Conservation (phyloP, 768 basidiomycete genomes). For the Suillus cothurnatus region DNA sequence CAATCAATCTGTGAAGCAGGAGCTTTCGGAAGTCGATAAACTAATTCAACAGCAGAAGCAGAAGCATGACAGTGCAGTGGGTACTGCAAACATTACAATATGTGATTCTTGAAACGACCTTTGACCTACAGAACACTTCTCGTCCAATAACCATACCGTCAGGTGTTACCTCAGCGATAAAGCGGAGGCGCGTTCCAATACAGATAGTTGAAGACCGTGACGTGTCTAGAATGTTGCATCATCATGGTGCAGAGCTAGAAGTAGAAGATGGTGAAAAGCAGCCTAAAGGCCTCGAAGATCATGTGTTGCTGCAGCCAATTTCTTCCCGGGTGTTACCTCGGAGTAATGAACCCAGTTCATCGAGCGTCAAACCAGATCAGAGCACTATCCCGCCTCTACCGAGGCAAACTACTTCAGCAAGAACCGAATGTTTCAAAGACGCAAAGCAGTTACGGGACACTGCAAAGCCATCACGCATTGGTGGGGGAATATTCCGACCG, state of each 20-base stretch:
- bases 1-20: conserved; percentile 64
- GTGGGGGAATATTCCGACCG: conserved; percentile 74
- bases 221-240: neutral
- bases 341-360: conserved; percentile 5
- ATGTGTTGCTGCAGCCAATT: conserved; percentile 39
- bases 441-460: conserved; percentile 59
- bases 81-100: neutral
- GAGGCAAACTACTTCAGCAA: conserved; percentile 14
- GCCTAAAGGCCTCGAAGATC: conserved; percentile 13
- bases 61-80: conserved; percentile 34
- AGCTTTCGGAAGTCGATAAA: conserved; percentile 54
- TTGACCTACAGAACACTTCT: conserved; percentile 9
- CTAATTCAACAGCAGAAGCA: conserved; percentile 34
- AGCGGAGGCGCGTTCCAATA: conserved; percentile 65
- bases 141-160: conserved; percentile 10
- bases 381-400: conserved; percentile 6
- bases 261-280: conserved; percentile 7
- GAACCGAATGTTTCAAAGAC: conserved; percentile 51
- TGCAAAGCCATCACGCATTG: conserved; percentile 47
- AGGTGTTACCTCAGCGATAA: conserved; percentile 24
- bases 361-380: conserved; percentile 21
- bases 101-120: neutral
- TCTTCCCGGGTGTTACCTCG: conserved; percentile 37
- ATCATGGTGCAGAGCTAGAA: conserved; percentile 13
- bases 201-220: conserved; percentile 52